Base-by-base conservation (phyloP, 306 rosid genomes). In the Pachyrhizus erosus region DNA sequence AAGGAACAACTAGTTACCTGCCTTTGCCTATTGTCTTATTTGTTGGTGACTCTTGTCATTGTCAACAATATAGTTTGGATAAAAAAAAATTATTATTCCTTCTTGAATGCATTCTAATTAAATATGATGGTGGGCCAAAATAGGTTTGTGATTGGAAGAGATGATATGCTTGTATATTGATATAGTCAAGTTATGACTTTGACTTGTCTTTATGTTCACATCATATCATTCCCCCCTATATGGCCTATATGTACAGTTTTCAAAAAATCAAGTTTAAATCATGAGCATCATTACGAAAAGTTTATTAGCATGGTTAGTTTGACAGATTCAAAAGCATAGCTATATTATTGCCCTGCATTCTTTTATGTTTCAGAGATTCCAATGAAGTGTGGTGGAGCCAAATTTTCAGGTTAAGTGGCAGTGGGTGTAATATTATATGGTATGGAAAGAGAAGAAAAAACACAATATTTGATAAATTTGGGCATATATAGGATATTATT, bases 1-100 rank as follows among this genome's bases (percentile, higher is more conserved):
- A 67, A 51, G 86, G 70, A 74, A 51, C 80, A 65, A 33, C 13
- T 66, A 33, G 39, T 68, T 58, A 24, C 49, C 39, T 60, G 15
- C 76, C 46, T 46, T 42, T 13, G 43, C 43, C 46, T 20, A 61
- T 79, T 62, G 76, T 75, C 80, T 69, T 45, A 21, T 61, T 48
- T 24, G 66, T 76, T 72, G 26, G 48, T 20, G 31, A 80, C 31
- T 57, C 43, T 76, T 37, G 74, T 65, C 85, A 37, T 80, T 60
- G 51, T 64, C 69, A 27, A 62, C 43, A 40, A 40, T 12, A 11
- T 62, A 18, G 10, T 9, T 40, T 21, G 54, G 20, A 69, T 40
- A 24, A 69, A 40, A 3, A 39, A 31, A 76, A 58, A 6, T 5
- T 40, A 7, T 69, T 33, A 37, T 37, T 60, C 52, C 27, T 73